A percentile compares a stretch with the other conserved stretches of the same genome.
These are phyloP conservation scores for Diaporthe capsici DNA, from an alignment of 2,329 filamentous ascomycete genomes.

Conservation along the genomic window DNA sequence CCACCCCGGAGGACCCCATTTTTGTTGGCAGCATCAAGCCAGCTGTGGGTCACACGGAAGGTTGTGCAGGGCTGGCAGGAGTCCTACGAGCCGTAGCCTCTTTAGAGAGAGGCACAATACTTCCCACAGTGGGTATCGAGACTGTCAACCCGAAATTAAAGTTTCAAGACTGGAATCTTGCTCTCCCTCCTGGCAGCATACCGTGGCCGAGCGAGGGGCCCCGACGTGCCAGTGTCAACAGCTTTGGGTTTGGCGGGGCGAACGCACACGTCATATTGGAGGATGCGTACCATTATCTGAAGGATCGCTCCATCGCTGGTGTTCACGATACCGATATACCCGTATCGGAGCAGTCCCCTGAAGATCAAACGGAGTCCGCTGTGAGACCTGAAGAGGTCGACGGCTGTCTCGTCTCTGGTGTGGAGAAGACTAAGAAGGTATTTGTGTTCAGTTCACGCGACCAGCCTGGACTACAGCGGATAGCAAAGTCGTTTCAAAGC, in stretches of 20 bases:
- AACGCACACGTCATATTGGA: conserved; percentile 14
- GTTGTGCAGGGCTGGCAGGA: conserved; percentile 62
- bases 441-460: not conserved
- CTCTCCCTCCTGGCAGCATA: conserved; percentile 53
- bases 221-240: not conserved
- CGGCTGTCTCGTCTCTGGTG: not conserved
- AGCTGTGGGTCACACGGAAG: conserved; percentile 65
- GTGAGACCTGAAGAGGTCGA: not conserved
- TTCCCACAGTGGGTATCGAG: conserved; percentile 65
- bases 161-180: conserved; percentile 64
- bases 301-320: not conserved
- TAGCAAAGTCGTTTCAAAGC: not conserved
- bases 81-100: conserved; percentile 66
- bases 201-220: not conserved
- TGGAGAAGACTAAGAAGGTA: not conserved
- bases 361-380: too few relatives aligned
- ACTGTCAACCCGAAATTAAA: conserved; percentile 64
- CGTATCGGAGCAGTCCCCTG: not conserved
- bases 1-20: conserved; percentile 46
- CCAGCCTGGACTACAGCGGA: not conserved
- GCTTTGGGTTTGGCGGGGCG: not conserved
- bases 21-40: conserved; percentile 55
- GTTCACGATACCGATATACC: not conserved
- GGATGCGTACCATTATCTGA: not conserved
- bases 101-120: conserved; percentile 64